phyloP scores from a whole-genome alignment of 441 rosid species.

The Mallotus repandus region DNA sequence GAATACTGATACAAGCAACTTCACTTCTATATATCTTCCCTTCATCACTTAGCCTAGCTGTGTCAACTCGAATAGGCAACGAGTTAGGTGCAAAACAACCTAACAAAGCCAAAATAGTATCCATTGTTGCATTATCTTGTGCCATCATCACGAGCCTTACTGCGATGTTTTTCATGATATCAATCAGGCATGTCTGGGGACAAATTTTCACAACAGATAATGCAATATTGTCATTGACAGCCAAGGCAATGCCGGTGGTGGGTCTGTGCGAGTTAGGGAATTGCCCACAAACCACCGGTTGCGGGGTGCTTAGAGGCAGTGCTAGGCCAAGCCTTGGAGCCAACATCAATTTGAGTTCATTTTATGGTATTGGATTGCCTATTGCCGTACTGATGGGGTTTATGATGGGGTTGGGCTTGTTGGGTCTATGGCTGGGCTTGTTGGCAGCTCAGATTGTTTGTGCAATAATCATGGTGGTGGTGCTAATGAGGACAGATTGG shows the following conservation, averaged over 20 bases:
- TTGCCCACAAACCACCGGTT: constrained; percentile 91
- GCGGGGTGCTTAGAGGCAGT: constrained; percentile 83
- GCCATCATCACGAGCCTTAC: constrained; percentile 56
- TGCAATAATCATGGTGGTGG: constrained; percentile 67
- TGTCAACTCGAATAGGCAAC: constrained; percentile 44
- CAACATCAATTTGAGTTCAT: constrained; percentile 74
- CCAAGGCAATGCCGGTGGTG: constrained; percentile 68
- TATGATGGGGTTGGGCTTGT: constrained; percentile 51
- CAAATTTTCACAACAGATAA: constrained; percentile 63
- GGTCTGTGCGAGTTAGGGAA: constrained; percentile 91
- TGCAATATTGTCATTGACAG: constrained; percentile 57
- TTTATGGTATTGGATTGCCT: constrained; percentile 83
- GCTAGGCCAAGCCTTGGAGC: constrained; percentile 85
- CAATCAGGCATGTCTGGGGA: constrained; percentile 69
- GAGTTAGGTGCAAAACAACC: constrained; percentile 49
- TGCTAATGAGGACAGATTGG: constrained; percentile 79
- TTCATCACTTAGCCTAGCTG: constrained; percentile 37
- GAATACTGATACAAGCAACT: constrained; percentile 46
- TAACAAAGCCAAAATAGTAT: constrained; percentile 49
- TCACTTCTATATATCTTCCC: constrained; percentile 47
- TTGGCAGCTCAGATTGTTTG: constrained; percentile 76
- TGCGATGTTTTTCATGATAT: constrained; percentile 61
- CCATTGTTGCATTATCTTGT: constrained; percentile 50
- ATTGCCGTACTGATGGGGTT: constrained; percentile 71
- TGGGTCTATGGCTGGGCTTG: constrained; percentile 75